Evolutionary conservation across 768 basidiomycete species (phyloP), one percentile per base, ranked within the genome.

Genomic region (Agrocybe pediades): DNA sequence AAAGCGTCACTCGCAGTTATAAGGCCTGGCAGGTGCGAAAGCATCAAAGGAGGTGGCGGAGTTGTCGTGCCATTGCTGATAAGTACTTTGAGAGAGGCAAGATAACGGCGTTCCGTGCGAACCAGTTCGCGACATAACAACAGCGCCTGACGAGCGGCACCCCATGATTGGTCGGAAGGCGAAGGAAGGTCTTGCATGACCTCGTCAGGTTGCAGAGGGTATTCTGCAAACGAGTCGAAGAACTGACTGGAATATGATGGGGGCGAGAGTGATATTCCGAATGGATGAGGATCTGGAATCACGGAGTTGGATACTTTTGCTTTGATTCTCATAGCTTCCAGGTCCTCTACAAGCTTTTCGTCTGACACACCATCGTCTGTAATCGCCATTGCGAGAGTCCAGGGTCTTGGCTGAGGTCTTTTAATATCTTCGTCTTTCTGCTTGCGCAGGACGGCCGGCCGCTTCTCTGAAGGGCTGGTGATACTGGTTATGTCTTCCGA

Each of bases 21-120:
- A 9, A 88, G 76, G 7, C 72, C 74, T 16, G 74, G 79, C 13
- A 84, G 68, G 57, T 87, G 79, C 9, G 73, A 63, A 19, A 76
- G 62, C 74, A 88, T 79, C 13, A 79, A 68, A 16, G 80, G 68
- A 7, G 85, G 80, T 19, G 83, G 80, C 1, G 76, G 71, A 6
- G 75, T 67, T 24, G 40, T 74, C 30, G 76, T 80, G 27, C 65
- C 68, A 55, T 71, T 74, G n/a, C 64, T 59, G 39, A 70, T 56
- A 24, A 77, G 64, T 3, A 51, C 51, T 17, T 63, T 68, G 36
- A 79, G 59, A 11, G 74, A 72, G 9, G 65, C 52, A 20, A 75
- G 68, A 51, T 77, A 79, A 44, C 73, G 73, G 21, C 74, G 69
- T 52, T 79, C 76, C 5, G 76, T 79, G 42, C 73, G 70, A 29